Evolutionary conservation across 805 yeast species (phyloP).

Genomic region (Cephaloascus fragrans): DNA sequence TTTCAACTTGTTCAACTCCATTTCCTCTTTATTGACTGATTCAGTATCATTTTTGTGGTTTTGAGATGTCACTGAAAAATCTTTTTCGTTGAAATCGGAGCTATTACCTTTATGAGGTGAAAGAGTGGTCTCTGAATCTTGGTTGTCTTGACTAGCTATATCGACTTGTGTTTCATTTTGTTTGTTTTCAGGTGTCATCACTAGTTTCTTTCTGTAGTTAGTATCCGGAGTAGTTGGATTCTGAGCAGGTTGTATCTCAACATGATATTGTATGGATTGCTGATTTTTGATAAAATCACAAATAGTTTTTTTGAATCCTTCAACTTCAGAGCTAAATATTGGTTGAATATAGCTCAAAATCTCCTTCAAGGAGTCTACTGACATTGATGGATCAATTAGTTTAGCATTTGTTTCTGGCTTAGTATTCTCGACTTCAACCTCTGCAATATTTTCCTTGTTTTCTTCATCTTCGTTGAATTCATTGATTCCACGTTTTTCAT

Average conservation of each 20-base stretch:
- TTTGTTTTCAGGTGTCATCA: not conserved
- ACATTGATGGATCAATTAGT: not conserved
- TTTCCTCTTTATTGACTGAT: too few relatives aligned
- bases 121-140: not conserved
- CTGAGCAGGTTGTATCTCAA: not conserved
- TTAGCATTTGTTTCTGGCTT: not conserved
- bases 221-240: not conserved
- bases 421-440: not conserved
- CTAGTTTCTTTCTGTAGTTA: not conserved
- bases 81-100: not conserved
- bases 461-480: not conserved
- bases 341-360: not conserved
- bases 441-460: not conserved
- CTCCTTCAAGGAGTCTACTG: not conserved
- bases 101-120: not conserved
- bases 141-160: not conserved
- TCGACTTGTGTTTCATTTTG: not conserved
- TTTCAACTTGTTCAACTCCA: not conserved
- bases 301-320: not conserved
- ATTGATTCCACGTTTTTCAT: not conserved
- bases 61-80: not conserved
- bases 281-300: not conserved
- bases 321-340: not conserved
- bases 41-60: not conserved
- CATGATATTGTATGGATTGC: not conserved